Evolutionary conservation across 2,329 filamentous ascomycete species (phyloP).

Genomic region (Rachicladosporium sp.): DNA sequence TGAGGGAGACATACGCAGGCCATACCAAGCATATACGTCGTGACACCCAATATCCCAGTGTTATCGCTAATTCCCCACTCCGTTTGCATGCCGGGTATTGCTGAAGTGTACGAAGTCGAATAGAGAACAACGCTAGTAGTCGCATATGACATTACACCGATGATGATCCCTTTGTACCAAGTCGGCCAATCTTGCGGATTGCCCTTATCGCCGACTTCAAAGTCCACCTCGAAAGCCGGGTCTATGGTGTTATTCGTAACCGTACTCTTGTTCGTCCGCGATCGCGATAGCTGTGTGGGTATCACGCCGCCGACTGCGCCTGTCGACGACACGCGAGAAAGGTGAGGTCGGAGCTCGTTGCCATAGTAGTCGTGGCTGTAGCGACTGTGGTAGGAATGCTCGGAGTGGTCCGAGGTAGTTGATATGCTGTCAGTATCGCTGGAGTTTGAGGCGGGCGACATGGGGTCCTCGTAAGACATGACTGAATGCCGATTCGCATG

Average conservation of each 20-base stretch:
- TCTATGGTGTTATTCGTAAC: constrained; percentile 22
- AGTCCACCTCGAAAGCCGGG: constrained; percentile 61
- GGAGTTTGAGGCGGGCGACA: constrained; percentile 14
- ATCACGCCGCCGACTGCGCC: constrained; percentile 19
- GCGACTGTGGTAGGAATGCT: constrained; percentile 6
- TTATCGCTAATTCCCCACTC: constrained; percentile 53
- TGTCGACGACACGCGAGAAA: constrained; percentile 18
- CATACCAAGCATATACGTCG: constrained; percentile 65
- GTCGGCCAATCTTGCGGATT: constrained; percentile 60
- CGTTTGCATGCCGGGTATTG: constrained; percentile 53
- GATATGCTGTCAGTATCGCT: constrained; percentile 12
- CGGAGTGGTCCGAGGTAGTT: constrained; percentile 8
- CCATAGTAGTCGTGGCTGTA: constrained; percentile 13
- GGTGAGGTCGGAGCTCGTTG: constrained; percentile 13
- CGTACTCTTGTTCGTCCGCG: constrained; percentile 12
- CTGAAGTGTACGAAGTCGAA: constrained; percentile 67
- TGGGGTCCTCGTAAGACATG: constrained; percentile 18
- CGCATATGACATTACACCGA: constrained; percentile 45
- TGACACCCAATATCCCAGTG: constrained; percentile 62
- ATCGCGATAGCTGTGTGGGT: constrained; percentile 8
- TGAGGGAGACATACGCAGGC: constrained; percentile 28
- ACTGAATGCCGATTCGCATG: constrained; percentile 1
- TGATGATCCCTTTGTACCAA: constrained; percentile 43
- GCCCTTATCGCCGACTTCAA: constrained; percentile 48
- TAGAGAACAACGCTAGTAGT: constrained; percentile 51